These are phyloP conservation scores for Protomyces pachydermus DNA, from an alignment of 1,139 yeast species.

Conservation along the genomic window DNA sequence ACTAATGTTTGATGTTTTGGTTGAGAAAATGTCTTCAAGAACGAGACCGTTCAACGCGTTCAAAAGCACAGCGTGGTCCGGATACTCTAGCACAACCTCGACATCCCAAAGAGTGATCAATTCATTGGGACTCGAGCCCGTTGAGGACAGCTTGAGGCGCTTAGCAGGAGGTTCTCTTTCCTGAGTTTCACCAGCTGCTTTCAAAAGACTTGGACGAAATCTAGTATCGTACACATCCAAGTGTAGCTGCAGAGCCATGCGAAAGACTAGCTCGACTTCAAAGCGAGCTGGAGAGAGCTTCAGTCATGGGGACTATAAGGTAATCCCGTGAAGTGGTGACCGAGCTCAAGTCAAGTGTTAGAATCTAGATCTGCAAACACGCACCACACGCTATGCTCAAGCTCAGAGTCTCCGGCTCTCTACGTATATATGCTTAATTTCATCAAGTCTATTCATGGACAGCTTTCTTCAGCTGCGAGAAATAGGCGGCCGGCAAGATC, in stretches of 20 bases:
- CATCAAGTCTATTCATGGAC: conserved; percentile 3
- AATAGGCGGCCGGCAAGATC: conserved; percentile 10
- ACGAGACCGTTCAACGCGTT: background rate
- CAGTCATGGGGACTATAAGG: too few species aligned
- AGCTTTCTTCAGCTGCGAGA: conserved; percentile 18
- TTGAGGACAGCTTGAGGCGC: background rate
- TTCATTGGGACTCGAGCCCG: background rate
- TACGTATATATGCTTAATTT: background rate
- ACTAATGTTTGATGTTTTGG: background rate
- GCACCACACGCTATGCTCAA: too few species aligned
- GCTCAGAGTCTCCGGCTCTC: too few species aligned
- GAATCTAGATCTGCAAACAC: too few species aligned
- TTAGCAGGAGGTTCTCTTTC: background rate
- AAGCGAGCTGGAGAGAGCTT: too few species aligned
- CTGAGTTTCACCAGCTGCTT: too few species aligned
- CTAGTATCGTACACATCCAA: too few species aligned
- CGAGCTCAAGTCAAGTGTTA: too few species aligned
- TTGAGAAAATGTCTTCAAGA: background rate
- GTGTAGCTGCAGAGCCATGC: too few species aligned
- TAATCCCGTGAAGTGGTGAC: too few species aligned
- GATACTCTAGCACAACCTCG: background rate
- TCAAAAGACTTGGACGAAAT: too few species aligned
- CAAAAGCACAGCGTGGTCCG: background rate
- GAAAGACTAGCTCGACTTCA: too few species aligned
- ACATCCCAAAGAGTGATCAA: background rate